Conservation (phyloP, 352 stramenopile species). For the Phytopythium helicoides region DNA sequence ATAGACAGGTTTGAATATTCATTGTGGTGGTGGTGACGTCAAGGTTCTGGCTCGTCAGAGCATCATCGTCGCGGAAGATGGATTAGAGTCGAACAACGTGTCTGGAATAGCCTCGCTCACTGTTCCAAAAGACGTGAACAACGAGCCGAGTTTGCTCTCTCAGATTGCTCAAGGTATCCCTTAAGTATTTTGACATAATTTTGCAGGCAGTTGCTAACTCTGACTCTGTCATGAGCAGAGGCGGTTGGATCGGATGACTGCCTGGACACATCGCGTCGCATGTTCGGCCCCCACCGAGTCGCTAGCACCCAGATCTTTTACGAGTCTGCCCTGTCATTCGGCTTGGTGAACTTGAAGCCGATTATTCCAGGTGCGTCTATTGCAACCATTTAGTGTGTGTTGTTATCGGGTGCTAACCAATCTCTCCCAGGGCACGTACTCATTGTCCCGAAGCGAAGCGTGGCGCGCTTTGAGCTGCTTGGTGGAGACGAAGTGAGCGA, state of each 20-base stretch:
- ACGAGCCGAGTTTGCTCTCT: no score
- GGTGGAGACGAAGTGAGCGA: constrained; percentile 85
- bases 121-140: no score
- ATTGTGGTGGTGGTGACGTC: no score
- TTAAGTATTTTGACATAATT: not conserved
- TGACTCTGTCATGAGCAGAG: constrained; percentile 11
- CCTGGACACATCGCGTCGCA: constrained; percentile 24
- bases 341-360: constrained; percentile 93
- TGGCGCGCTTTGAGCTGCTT: constrained; percentile 75
- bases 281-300: constrained; percentile 52
- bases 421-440: constrained; percentile 82
- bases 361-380: constrained; percentile 74
- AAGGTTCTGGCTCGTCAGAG: no score
- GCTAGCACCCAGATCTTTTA: constrained; percentile 55
- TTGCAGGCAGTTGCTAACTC: no score
- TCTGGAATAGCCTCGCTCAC: no score
- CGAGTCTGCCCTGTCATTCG: constrained; percentile 51
- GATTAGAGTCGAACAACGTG: no score
- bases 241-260: constrained; percentile 35
- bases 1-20: no score
- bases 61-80: no score
- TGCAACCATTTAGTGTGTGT: not conserved
- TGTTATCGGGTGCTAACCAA: not conserved
- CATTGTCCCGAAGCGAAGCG: constrained; percentile 76
- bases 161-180: not conserved